Percentiles rank a stretch among this genome's conserved stretches.
These are phyloP conservation scores for Vigna mungo DNA, from an alignment of 306 rosid genomes.

Conservation along the genomic window DNA sequence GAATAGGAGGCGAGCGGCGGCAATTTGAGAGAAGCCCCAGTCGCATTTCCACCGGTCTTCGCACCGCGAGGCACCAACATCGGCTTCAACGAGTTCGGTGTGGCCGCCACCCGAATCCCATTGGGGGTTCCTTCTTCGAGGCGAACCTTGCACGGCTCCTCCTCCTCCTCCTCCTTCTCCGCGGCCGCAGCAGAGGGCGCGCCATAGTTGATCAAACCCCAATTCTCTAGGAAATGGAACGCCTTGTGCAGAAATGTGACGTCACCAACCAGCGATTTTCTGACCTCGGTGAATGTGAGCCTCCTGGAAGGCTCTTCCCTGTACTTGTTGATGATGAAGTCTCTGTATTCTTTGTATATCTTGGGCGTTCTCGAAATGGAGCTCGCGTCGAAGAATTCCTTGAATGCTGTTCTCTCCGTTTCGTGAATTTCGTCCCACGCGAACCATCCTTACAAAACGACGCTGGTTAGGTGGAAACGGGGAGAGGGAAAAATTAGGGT, in stretches of 20 bases:
- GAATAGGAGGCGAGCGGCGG: slow-evolving; percentile 76
- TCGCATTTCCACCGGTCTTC: slow-evolving; percentile 38
- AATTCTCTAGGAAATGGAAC: slow-evolving; percentile 68
- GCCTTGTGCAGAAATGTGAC: slow-evolving; percentile 76
- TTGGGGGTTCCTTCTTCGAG: slow-evolving; percentile 80
- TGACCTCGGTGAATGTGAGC: slow-evolving; percentile 84
- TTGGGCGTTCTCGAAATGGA: slow-evolving; percentile 79
- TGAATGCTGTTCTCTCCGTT: slow-evolving; percentile 64
- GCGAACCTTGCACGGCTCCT: slow-evolving; percentile 56
- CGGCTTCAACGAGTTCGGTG: slow-evolving; percentile 80
- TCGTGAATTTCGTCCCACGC: slow-evolving; percentile 92
- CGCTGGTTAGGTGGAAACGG: neutral
- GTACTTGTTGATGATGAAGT: slow-evolving; percentile 83
- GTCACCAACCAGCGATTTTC: slow-evolving; percentile 90
- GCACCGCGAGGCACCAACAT: slow-evolving; percentile 47
- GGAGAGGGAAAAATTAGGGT: slow-evolving; percentile 9
- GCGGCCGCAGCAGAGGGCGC: slow-evolving; percentile 43
- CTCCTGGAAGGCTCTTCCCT: slow-evolving; percentile 87
- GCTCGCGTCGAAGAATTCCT: slow-evolving; percentile 78
- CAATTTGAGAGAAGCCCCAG: slow-evolving; percentile 51
- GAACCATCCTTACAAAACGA: slow-evolving; percentile 79
- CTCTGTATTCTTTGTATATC: slow-evolving; percentile 82
- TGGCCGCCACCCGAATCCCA: slow-evolving; percentile 82
- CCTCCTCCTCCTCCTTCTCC: slow-evolving; percentile 46
- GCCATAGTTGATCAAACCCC: slow-evolving; percentile 83